Evolutionary conservation across 345 rosid genomes (phyloP).

Genomic region (Eucalyptus rudis): DNA sequence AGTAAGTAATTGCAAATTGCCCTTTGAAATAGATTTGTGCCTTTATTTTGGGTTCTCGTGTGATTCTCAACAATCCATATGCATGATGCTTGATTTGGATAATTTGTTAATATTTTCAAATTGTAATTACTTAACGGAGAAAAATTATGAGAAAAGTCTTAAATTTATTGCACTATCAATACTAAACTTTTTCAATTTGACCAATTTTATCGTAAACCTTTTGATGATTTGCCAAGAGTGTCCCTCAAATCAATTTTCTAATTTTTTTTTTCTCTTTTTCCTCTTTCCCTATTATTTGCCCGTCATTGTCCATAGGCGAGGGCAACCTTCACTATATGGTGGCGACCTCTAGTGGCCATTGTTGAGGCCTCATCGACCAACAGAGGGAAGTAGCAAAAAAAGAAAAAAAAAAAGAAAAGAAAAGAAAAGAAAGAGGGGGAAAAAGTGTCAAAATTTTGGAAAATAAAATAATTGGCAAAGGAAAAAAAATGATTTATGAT

Average conservation of each 20-base stretch:
- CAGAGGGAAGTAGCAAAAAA: not conserved
- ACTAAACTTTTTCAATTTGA: too few relatives aligned
- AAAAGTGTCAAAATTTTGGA: not conserved
- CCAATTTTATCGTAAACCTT: too few relatives aligned
- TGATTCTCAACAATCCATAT: not conserved
- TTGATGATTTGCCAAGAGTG: not conserved
- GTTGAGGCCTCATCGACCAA: not conserved
- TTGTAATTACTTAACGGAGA: not conserved
- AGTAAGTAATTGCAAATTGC: not conserved
- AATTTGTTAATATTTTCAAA: not conserved
- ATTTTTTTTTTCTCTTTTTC: too few relatives aligned
- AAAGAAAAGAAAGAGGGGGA: not conserved
- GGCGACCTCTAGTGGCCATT: not conserved
- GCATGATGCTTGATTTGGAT: not conserved
- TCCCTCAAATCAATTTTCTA: fast-evolving
- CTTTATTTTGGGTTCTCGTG: not conserved
- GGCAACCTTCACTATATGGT: not conserved
- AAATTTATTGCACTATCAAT: too few relatives aligned
- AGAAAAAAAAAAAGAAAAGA: too few relatives aligned
- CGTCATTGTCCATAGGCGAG: not conserved
- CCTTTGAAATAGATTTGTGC: not conserved
- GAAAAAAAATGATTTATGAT: too few relatives aligned
- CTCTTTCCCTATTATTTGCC: too few relatives aligned
- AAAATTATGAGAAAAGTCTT: too few relatives aligned
- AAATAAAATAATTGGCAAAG: too few relatives aligned